These are phyloP conservation scores for Guadua angustifolia DNA, from an alignment of 176 grass and related monocot species.

Conservation along the genomic window DNA sequence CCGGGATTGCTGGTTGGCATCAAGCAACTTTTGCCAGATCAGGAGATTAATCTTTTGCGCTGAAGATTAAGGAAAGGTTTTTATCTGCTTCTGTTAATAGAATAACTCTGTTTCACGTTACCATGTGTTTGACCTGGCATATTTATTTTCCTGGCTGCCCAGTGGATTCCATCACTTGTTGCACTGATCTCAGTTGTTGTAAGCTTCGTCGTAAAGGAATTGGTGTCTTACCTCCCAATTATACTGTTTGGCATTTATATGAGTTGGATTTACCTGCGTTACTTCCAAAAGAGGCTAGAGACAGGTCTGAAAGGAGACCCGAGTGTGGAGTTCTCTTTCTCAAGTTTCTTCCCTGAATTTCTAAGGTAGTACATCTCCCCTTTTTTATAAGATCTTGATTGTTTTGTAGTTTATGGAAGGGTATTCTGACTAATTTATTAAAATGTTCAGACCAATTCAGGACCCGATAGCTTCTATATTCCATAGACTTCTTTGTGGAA, in stretches of 20 bases:
- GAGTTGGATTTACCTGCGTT: conserved; percentile 97
- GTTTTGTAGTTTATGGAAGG: neutral
- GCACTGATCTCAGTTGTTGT: conserved; percentile 62
- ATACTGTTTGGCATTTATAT: conserved; percentile 93
- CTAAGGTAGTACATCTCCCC: conserved; percentile 53
- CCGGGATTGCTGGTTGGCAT: conserved; percentile 90
- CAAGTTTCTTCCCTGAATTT: conserved; percentile 96
- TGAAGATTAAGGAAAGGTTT: conserved; percentile 95
- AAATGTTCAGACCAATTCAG: conserved; percentile 56
- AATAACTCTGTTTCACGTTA: conserved; percentile 22
- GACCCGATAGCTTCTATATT: conserved; percentile 71
- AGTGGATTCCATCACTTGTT: conserved; percentile 89
- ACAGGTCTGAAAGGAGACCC: conserved; percentile 91
- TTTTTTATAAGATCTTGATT: conserved; percentile 24
- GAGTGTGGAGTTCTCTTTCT: conserved; percentile 94
- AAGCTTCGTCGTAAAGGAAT: conserved; percentile 70
- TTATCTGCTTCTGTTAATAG: conserved; percentile 28
- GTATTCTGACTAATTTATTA: conserved; percentile 15
- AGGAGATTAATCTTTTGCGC: conserved; percentile 68
- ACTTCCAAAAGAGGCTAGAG: conserved; percentile 93
- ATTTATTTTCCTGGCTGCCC: conserved; percentile 26
- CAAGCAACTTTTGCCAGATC: conserved; percentile 95
- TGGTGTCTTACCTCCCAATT: conserved; percentile 78
- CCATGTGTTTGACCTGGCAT: conserved; percentile 24
- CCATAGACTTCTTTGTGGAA: conserved; percentile 73